These are phyloP conservation scores for Melanomma pulvis-pyrius DNA, from an alignment of 495 filamentous ascomycete species.

Conservation along the genomic window DNA sequence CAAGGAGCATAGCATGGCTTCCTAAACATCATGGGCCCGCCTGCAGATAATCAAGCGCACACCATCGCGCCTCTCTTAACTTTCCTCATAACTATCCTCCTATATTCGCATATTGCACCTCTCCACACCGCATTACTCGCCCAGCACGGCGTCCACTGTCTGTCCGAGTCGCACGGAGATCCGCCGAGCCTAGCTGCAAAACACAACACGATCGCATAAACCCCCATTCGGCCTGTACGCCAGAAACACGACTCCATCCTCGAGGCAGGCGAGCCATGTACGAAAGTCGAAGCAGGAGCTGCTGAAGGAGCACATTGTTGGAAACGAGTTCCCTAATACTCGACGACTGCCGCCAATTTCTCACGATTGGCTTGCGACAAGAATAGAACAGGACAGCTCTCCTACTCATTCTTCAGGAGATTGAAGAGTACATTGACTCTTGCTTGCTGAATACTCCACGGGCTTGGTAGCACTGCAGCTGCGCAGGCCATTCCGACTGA, in stretches of 20 bases:
- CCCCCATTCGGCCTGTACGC: neutral
- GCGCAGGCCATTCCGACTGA: neutral
- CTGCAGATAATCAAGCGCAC: neutral
- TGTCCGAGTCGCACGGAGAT: neutral
- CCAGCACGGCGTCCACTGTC: neutral
- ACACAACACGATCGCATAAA: neutral
- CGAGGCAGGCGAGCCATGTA: conserved; percentile 5
- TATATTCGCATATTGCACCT: neutral
- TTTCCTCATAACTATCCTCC: neutral
- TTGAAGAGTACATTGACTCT: neutral
- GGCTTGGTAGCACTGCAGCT: neutral
- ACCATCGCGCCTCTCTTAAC: neutral
- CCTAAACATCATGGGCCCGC: conserved; percentile 4
- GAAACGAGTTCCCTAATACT: neutral
- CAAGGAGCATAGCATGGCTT: neutral
- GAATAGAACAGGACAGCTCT: neutral
- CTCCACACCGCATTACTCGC: neutral
- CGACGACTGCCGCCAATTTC: neutral
- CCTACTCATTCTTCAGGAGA: conserved; percentile 1
- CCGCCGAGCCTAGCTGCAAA: neutral
- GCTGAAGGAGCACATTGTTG: conserved; percentile 7
- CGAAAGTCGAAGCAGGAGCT: neutral
- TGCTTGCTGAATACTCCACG: neutral
- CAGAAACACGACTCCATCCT: neutral
- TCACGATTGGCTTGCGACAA: neutral